These are phyloP conservation scores for Magnaporthiopsis rhizophila DNA, from an alignment of 2,329 filamentous ascomycete species.

Conservation along the genomic window DNA sequence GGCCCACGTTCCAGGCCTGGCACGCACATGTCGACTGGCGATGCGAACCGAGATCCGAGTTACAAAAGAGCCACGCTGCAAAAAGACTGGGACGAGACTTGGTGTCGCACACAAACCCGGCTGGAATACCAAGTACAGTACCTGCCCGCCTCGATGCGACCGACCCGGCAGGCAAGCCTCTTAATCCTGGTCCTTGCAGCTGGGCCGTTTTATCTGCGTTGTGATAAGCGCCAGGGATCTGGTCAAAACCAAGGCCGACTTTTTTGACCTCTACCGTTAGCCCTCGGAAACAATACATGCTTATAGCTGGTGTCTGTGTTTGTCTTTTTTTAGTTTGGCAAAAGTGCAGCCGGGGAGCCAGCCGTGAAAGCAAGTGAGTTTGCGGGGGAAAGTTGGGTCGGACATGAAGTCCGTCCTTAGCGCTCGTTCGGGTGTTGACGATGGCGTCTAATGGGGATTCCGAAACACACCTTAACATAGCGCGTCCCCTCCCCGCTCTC, in stretches of 20 bases:
- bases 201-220: background rate
- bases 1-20: background rate
- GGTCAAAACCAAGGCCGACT: background rate
- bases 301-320: too few species aligned
- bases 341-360: too few species aligned
- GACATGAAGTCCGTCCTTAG: background rate
- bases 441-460: background rate
- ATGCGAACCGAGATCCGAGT: background rate
- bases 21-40: background rate
- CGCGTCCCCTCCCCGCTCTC: background rate
- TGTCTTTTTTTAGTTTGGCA: too few species aligned
- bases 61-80: too few species aligned
- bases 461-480: background rate
- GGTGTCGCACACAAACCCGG: background rate
- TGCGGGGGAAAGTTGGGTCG: too few species aligned
- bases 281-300: too few species aligned
- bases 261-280: background rate
- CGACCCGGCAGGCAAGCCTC: background rate
- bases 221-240: background rate
- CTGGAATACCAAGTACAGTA: background rate
- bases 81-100: background rate
- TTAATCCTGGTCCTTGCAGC: constrained; percentile 1
- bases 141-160: background rate
- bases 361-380: too few species aligned
- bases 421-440: background rate